A percentile compares a stretch with the other conserved stretches of the same genome.
phyloP scores from a whole-genome alignment of 1,284 basidiomycete species.

The Ustilago hordei region DNA sequence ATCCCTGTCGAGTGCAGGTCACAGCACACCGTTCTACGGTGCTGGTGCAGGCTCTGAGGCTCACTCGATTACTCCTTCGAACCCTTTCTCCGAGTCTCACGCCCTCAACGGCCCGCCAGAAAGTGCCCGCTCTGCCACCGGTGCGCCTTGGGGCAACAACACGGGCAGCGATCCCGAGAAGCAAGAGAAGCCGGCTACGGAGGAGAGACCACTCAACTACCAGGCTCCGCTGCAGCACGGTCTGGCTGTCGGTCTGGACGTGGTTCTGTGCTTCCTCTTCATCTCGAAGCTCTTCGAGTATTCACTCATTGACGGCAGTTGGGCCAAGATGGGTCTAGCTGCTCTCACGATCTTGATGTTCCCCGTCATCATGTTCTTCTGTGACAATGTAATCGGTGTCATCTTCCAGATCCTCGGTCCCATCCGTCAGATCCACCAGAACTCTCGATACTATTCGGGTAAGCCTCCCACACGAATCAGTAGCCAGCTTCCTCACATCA shows the following conservation, averaged over 20 bases:
- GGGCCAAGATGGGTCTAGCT: conserved; percentile 75
- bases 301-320: conserved; percentile 77
- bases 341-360: conserved; percentile 24
- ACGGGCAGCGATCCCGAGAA: conserved; percentile 33
- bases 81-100: conserved; percentile 31
- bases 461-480: conserved; percentile 58
- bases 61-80: conserved; percentile 16
- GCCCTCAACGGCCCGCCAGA: conserved; percentile 6
- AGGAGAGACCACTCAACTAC: conserved; percentile 75
- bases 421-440: conserved; percentile 75
- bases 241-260: conserved; percentile 73
- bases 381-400: conserved; percentile 74
- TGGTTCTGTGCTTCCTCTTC: conserved; percentile 74
- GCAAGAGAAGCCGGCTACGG: conserved; percentile 8
- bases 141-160: neutral
- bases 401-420: conserved; percentile 69
- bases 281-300: conserved; percentile 78
- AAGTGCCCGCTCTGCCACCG: neutral
- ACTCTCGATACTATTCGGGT: conserved; percentile 71
- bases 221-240: conserved; percentile 84
- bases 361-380: conserved; percentile 71
- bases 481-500: conserved; percentile 76
- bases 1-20: conserved; percentile 15
- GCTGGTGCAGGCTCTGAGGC: conserved; percentile 8
- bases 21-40: conserved; percentile 3